These are phyloP conservation scores for Beta corolliflora DNA, from an alignment of 179 eudicot genomes.

Conservation along the genomic window DNA sequence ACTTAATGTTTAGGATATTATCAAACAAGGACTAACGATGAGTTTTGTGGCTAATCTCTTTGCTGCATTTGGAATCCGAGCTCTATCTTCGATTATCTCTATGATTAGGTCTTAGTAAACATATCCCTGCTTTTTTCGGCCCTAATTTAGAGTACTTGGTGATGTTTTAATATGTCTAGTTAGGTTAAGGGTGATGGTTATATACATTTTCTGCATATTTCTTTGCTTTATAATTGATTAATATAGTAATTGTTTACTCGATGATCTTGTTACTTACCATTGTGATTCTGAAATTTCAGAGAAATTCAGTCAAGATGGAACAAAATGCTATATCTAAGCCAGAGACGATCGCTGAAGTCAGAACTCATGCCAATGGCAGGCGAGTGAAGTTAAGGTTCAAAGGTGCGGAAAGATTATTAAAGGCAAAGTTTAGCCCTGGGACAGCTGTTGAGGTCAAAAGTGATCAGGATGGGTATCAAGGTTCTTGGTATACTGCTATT, in stretches of 20 bases:
- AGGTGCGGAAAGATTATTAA: background rate
- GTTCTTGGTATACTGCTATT: slow-evolving; percentile 56
- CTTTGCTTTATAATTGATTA: background rate
- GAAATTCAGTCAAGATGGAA: slow-evolving; percentile 7
- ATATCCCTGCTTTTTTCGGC: background rate
- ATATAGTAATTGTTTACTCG: background rate
- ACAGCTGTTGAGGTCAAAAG: slow-evolving; percentile 52
- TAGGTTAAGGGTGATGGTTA: too few relatives aligned
- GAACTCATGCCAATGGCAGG: slow-evolving; percentile 13
- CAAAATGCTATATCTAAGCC: slow-evolving; percentile 9
- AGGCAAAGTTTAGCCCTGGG: slow-evolving; percentile 33
- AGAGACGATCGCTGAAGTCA: background rate
- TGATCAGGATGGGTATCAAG: slow-evolving; percentile 41
- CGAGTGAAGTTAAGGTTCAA: slow-evolving; percentile 32
- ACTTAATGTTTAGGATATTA: background rate
- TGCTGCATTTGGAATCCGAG: background rate
- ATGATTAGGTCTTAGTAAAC: background rate
- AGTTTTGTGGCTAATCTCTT: background rate
- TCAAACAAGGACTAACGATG: background rate
- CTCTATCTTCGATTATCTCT: background rate
- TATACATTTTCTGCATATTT: too few relatives aligned
- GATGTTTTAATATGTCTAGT: too few relatives aligned
- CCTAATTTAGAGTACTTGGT: too few relatives aligned
- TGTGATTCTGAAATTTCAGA: slow-evolving; percentile 23
- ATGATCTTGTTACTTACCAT: background rate